Evolutionary conservation across 345 rosid genomes (phyloP).

Genomic region (Dimocarpus longan): DNA sequence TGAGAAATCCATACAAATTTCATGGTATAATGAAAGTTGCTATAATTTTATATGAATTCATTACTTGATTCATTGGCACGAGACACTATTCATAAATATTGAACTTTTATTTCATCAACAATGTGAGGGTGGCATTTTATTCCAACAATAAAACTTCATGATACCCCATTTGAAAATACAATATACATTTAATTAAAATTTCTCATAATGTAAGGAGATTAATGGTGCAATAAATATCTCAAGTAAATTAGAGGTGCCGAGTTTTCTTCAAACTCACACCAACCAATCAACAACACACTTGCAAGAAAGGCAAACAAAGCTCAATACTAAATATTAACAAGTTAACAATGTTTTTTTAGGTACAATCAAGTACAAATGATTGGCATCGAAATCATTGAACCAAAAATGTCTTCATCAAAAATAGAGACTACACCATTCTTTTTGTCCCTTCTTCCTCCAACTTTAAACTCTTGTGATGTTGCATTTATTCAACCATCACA

Average conservation of each 20-base stretch:
- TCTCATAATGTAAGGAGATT: not conserved
- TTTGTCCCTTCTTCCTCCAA: not conserved
- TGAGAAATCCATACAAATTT: too few relatives aligned
- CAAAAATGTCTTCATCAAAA: slow-evolving; percentile 11
- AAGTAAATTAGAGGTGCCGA: slow-evolving; percentile 15
- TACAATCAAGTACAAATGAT: slow-evolving; percentile 21
- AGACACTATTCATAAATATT: too few relatives aligned
- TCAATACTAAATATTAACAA: slow-evolving; percentile 1
- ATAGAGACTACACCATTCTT: slow-evolving; percentile 17
- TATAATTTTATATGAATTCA: too few relatives aligned
- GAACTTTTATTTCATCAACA: too few relatives aligned
- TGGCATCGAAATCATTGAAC: slow-evolving; percentile 22
- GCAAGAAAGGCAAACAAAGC: slow-evolving; percentile 13
- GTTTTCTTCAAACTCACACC: slow-evolving; percentile 12
- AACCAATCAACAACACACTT: slow-evolving; percentile 7
- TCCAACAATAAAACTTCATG: too few relatives aligned
- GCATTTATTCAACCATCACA: not conserved
- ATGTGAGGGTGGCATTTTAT: too few relatives aligned
- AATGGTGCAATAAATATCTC: not conserved
- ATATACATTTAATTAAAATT: not conserved
- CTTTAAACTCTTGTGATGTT: not conserved
- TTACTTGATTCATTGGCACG: too few relatives aligned
- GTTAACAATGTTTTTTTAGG: not conserved
- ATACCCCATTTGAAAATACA: too few relatives aligned
- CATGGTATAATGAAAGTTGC: too few relatives aligned